Evolutionary conservation across 192 early-diverging fungal genomes (phyloP).

Genomic region (Podila epigama): DNA sequence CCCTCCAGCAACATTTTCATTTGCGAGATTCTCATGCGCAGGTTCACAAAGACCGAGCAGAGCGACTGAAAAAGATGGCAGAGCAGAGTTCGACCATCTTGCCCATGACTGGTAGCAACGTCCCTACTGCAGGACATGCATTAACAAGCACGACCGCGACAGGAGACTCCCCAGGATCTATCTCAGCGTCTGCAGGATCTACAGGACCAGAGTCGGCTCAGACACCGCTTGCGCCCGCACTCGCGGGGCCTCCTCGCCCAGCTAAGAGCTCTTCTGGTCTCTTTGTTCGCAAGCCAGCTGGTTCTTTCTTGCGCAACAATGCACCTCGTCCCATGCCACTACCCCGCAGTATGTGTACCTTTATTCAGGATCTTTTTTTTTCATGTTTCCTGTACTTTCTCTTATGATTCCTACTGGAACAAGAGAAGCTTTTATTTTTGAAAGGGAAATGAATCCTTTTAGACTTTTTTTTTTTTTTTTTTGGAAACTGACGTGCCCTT

Average conservation of each 20-base stretch:
- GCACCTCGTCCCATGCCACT: slow-evolving; percentile 40
- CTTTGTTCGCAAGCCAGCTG: slow-evolving; percentile 30
- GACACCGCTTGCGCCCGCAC: neutral
- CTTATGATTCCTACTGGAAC: too few relatives aligned
- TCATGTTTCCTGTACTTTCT: too few relatives aligned
- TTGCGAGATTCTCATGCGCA: slow-evolving; percentile 20
- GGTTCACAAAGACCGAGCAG: slow-evolving; percentile 22
- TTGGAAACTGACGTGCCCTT: too few relatives aligned
- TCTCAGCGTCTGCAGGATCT: neutral
- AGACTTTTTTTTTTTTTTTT: neutral
- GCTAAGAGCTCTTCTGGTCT: slow-evolving; percentile 23
- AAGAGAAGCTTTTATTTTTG: too few relatives aligned
- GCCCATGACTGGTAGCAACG: neutral
- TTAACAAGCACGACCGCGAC: neutral
- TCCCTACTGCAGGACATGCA: neutral
- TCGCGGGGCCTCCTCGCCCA: slow-evolving; percentile 18
- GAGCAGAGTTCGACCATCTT: slow-evolving; percentile 32
- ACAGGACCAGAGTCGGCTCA: slow-evolving; percentile 5
- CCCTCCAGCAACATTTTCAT: slow-evolving; percentile 35
- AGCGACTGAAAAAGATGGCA: slow-evolving; percentile 31
- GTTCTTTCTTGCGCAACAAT: slow-evolving; percentile 39
- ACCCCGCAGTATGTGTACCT: slow-evolving; percentile 21
- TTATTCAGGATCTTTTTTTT: neutral
- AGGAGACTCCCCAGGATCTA: neutral
- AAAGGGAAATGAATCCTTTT: neutral